Percentiles rank a stretch among this genome's conserved stretches.
These are phyloP conservation scores for Scytalidium lignicola DNA, from an alignment of 2,329 filamentous ascomycete species.

Conservation along the genomic window DNA sequence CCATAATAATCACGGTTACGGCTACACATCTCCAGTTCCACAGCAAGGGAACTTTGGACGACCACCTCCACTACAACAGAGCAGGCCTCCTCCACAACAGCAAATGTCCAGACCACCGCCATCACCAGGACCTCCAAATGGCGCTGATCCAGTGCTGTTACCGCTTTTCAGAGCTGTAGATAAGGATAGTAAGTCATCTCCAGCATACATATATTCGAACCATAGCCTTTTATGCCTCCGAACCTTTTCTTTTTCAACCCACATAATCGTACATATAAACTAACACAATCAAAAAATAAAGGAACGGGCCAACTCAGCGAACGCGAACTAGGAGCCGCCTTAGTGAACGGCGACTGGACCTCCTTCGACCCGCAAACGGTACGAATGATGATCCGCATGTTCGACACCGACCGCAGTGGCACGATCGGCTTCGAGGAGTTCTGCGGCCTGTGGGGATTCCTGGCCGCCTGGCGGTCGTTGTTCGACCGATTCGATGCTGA, in stretches of 20 bases:
- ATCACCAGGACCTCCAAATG: slow-evolving; percentile 50
- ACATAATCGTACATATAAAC: not conserved
- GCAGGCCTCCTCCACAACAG: slow-evolving; percentile 38
- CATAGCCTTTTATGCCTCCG: too few species aligned
- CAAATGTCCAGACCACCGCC: slow-evolving; percentile 56
- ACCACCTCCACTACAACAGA: slow-evolving; percentile 37
- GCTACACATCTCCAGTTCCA: slow-evolving; percentile 41
- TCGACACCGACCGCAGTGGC: slow-evolving; percentile 84
- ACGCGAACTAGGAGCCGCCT: slow-evolving; percentile 77
- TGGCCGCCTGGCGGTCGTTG: slow-evolving; percentile 87
- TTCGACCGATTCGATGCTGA: slow-evolving; percentile 96
- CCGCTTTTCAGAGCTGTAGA: slow-evolving; percentile 89
- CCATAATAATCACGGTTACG: slow-evolving; percentile 16
- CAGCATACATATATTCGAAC: too few species aligned
- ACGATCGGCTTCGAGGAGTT: slow-evolving; percentile 95
- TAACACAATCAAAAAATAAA: slow-evolving; percentile 27
- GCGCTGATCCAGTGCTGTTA: slow-evolving; percentile 68
- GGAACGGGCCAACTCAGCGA: slow-evolving; percentile 80
- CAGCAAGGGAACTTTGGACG: slow-evolving; percentile 30
- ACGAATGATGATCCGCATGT: slow-evolving; percentile 99
- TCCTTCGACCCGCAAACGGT: slow-evolving; percentile 92
- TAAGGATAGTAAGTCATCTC: slow-evolving; percentile 58
- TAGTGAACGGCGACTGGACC: slow-evolving; percentile 95
- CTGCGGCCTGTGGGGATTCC: slow-evolving; percentile 91
- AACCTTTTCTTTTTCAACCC: not conserved